A percentile compares a stretch with the other conserved stretches of the same genome.
Conservation (phyloP, 23 red algal species). For the Gracilariopsis chorda region DNA sequence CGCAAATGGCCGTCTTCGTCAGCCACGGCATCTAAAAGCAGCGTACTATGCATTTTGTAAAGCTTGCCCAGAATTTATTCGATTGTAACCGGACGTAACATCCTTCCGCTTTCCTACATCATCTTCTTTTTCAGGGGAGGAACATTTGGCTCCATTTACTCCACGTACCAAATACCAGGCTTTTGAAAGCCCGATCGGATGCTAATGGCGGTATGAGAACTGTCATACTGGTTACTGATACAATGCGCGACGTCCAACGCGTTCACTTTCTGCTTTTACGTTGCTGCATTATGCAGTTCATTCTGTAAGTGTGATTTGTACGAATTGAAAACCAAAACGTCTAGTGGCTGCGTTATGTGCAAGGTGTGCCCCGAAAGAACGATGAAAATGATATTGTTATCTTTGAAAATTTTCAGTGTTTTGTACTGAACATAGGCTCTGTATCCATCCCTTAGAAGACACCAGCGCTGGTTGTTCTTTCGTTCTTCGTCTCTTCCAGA, state of each 20-base stretch:
- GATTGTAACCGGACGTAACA: background rate
- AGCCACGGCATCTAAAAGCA: background rate
- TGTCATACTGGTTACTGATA: background rate
- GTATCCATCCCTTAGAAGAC: conserved; percentile 20
- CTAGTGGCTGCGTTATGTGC: conserved; percentile 19
- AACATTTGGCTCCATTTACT: background rate
- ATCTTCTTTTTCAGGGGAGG: background rate
- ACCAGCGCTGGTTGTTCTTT: background rate
- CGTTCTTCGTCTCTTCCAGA: conserved; percentile 4
- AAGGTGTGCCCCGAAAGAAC: conserved; percentile 13
- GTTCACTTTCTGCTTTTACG: background rate
- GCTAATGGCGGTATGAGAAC: background rate
- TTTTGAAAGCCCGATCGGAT: background rate
- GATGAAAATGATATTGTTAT: background rate
- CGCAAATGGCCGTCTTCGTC: background rate
- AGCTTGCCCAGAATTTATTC: background rate
- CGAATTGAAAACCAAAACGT: conserved; percentile 16
- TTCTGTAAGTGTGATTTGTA: background rate
- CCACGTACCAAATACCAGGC: background rate
- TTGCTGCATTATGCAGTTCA: background rate
- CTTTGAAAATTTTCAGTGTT: background rate
- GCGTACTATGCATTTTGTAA: background rate
- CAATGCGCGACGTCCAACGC: background rate
- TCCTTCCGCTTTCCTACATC: background rate
- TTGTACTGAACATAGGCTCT: conserved; percentile 13